Conservation (phyloP, 192 early-diverging fungal species). For the Allomyces macrogynus region DNA sequence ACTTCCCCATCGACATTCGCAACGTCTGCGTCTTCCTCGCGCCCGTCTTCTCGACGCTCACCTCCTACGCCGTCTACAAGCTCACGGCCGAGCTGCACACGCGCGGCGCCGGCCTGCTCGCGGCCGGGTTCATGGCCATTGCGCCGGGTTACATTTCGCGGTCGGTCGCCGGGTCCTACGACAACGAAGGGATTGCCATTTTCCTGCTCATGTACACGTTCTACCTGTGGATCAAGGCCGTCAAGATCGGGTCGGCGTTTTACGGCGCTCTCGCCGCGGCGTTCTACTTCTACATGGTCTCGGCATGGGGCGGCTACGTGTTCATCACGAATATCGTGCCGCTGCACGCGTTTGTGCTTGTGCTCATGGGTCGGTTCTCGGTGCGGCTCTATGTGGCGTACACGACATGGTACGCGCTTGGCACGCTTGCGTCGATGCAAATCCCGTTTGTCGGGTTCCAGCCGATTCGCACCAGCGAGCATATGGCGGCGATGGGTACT, state of each 20-base stretch:
- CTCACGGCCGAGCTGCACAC: slow-evolving; percentile 84
- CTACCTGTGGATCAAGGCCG: slow-evolving; percentile 92
- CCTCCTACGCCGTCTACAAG: slow-evolving; percentile 87
- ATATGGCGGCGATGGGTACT: slow-evolving; percentile 98
- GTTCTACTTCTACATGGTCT: slow-evolving; percentile 99
- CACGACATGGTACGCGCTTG: slow-evolving; percentile 89
- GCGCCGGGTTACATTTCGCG: slow-evolving; percentile 99
- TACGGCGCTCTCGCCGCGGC: slow-evolving; percentile 69
- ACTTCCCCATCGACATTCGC: slow-evolving; percentile 93
- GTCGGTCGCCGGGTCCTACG: slow-evolving; percentile 97
- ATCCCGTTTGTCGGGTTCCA: slow-evolving; percentile 99
- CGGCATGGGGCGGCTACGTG: slow-evolving; percentile 99
- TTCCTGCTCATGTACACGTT: slow-evolving; percentile 96
- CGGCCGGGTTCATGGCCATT: slow-evolving; percentile 93
- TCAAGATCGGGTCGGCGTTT: slow-evolving; percentile 79
- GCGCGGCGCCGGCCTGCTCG: slow-evolving; percentile 77
- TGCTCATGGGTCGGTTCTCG: slow-evolving; percentile 91
- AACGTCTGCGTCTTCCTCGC: slow-evolving; percentile 97
- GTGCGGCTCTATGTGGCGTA: slow-evolving; percentile 87
- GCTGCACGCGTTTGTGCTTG: slow-evolving; percentile 79
- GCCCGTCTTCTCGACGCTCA: slow-evolving; percentile 86
- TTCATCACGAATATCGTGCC: slow-evolving; percentile 99
- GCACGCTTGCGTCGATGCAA: slow-evolving; percentile 93
- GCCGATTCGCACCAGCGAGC: slow-evolving; percentile 88
- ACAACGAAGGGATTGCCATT: slow-evolving; percentile 99